Evolutionary conservation across 306 rosid genomes (phyloP), one percentile per base, ranked within the genome.

Genomic region (Trifolium pratense): DNA sequence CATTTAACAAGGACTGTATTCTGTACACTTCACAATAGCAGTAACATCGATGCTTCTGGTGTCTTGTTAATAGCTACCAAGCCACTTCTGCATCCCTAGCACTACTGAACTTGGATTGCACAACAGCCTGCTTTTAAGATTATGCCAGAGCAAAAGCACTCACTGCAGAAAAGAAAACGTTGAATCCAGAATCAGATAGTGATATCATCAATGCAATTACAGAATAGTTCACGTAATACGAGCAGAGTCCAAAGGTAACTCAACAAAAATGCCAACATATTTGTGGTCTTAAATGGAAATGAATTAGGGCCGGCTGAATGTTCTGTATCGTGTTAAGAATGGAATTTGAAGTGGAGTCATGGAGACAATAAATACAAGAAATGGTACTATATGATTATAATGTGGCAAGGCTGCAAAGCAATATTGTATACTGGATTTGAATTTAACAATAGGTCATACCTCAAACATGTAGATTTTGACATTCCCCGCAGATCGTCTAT

Each of bases 381-480:
- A 67, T 46, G 40, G 57, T 7, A 40, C 15, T 56, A 23, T 17
- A 42, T 17, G 15, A n/a, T 42, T 60, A 68, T 36, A 68, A 6
- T 42, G 71, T 40, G 29, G 64, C 63, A 75, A 48, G 37, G n/a
- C n/a, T n/a, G n/a, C n/a, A n/a, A n/a, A n/a, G n/a, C n/a, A n/a
- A n/a, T n/a, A n/a, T n/a, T n/a, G n/a, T n/a, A n/a, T n/a, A n/a
- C n/a, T n/a, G n/a, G n/a, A n/a, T n/a, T n/a, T n/a, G n/a, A n/a
- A n/a, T n/a, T n/a, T n/a, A n/a, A n/a, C n/a, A n/a, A n/a, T 62
- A 65, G 15, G 53, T 23, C 66, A 17, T 90, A 88, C 93, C 93
- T 90, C 71, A 68, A 78, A 81, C 81, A 84, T 45, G 72, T 81
- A 86, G 79, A 79, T 67, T 21, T 21, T 21, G 25, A 25, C 89